Evolutionary conservation across 306 rosid genomes (phyloP), one percentile per base, ranked within the genome.

Genomic region (Senna siamea): DNA sequence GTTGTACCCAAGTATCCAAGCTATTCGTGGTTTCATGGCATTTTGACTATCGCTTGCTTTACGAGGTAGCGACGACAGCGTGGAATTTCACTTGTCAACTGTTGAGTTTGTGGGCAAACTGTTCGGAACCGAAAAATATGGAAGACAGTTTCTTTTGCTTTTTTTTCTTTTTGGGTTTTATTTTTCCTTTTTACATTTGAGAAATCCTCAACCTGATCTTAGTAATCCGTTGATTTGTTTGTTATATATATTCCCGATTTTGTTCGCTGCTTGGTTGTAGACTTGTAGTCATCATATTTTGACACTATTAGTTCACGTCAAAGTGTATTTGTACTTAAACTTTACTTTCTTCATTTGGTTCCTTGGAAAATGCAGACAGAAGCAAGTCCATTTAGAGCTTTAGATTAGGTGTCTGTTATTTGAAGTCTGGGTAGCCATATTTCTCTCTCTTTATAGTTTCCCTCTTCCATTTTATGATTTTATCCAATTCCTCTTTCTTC

Each of bases 21-120:
- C 63, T 53, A 41, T 52, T 74, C 66, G 20, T 37, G 9, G 43
- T 81, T 75, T 73, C 26, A 86, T 83, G 80, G 72, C 85, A 69
- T 81, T 83, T 77, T 90, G 86, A 88, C 71, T 43, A 22, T 60
- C 38, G 58, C 38, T 50, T 72, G 58, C 67, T 63, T 52, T 43
- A 14, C 84, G 69, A 79, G 96, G 96, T 90, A 74, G 83, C 74
- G 62, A 0, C 48, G 15, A 20, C 53, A 11, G 53, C 13, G 44
- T 53, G 43, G 35, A 58, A 58, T 69, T 86, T 79, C 71, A 79
- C 77, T 75, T 53, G 0, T 28, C 12, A 23, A 71, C 51, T 35
- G 78, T 76, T 81, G 74, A 50, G 55, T 13, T 69, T 76, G 70
- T 47, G 55, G 53, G 55, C 20, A 14, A 74, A 79, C 43, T 53